Evolutionary conservation across 306 rosid species (phyloP), one percentile per base, ranked within the genome.

Genomic region (Fagus crenata): DNA sequence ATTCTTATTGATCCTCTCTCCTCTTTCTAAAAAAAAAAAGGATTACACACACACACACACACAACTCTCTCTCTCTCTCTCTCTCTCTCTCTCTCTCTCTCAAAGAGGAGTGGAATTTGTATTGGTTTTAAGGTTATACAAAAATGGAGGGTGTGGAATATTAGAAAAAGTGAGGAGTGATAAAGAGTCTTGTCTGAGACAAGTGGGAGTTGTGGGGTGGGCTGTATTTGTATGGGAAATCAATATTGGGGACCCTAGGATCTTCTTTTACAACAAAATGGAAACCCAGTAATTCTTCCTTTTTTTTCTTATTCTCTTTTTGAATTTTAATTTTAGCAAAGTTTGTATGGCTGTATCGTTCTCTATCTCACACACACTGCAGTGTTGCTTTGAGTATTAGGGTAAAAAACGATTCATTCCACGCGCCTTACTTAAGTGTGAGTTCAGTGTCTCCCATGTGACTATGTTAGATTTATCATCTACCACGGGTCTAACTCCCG

Each of bases 191-290:
- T 43, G 58, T 68, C 65, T 68, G 72, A 14, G 78, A 70, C 77
- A 77, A 85, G 82, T 77, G 78, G 78, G 77, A 79, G 78, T 79
- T 79, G 53, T 39, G 18, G 64, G 61, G 22, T 75, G 3, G 51
- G 11, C 11, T 0, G 0, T 81, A 63, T 70, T 64, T 49, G 40
- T 32, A 35, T 11, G 4, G 1, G 42, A 64, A 35, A 64, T 37
- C 28, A 36, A 64, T 36, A 64, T 36, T 6, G 70, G 43, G 43
- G 11, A 2, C 28, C 12, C 13, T 64, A 18, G 41, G 65, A 78
- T 73, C 69, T 72, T 70, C 15, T 37, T 75, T 64, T 69, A 9
- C 83, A 54, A 67, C 58, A 71, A 70, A 70, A 83, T 32, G 78
- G 81, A 79, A 83, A 83, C 71, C 77, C 35, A 69, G 73, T 53